Conservation (phyloP, 306 rosid genomes). For the Sicyos baderoa region DNA sequence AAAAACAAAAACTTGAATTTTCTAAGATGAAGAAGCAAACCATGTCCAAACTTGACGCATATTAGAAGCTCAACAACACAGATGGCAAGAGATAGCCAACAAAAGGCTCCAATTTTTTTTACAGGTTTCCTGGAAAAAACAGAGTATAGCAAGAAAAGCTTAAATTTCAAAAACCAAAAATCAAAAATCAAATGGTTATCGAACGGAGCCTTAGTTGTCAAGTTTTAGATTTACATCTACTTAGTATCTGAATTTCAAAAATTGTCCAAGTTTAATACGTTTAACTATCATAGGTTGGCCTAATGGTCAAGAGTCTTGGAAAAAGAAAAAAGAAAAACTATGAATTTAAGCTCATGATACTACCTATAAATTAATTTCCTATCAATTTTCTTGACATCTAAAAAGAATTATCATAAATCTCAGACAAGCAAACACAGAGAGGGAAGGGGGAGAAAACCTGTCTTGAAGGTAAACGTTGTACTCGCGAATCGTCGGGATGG, state of each 20-base stretch:
- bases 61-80: slow-evolving; percentile 93
- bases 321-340: too few relatives aligned
- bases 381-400: too few relatives aligned
- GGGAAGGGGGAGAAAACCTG: slow-evolving; percentile 42
- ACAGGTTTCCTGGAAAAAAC: slow-evolving; percentile 54
- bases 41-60: slow-evolving; percentile 91
- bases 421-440: slow-evolving; percentile 1
- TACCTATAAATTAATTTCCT: too few relatives aligned
- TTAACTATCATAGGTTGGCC: too few relatives aligned
- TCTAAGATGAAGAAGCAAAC: slow-evolving; percentile 29
- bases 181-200: too few relatives aligned
- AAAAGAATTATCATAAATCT: not conserved
- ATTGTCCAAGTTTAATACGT: too few relatives aligned
- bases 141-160: not conserved
- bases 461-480: slow-evolving; percentile 96
- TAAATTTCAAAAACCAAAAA: too few relatives aligned
- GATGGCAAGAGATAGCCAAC: slow-evolving; percentile 96
- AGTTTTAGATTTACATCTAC: too few relatives aligned
- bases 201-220: too few relatives aligned
- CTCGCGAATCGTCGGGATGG: slow-evolving; percentile 56
- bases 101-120: slow-evolving; percentile 93
- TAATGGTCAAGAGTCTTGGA: too few relatives aligned
- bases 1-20: not conserved
- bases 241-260: too few relatives aligned
- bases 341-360: too few relatives aligned